phyloP scores from a whole-genome alignment of 164 flowering plant genomes.

The Berberis thunbergii region DNA sequence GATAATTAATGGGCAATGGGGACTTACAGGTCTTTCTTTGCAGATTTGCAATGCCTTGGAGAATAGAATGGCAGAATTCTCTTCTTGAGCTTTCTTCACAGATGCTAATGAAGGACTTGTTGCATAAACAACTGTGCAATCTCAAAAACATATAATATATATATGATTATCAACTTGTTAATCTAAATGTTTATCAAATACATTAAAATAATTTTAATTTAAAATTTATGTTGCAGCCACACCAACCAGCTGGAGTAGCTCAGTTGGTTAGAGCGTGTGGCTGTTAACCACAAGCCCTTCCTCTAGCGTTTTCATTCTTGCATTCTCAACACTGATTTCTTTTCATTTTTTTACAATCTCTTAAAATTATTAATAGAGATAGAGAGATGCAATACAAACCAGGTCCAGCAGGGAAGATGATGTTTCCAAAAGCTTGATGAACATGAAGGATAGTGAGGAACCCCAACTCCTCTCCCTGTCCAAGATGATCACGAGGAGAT shows the following conservation, averaged over 20 bases:
- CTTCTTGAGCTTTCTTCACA: conserved; percentile 27
- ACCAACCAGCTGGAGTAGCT: conserved; percentile 57
- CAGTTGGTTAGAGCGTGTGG: conserved; percentile 90
- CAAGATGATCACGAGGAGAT: not conserved
- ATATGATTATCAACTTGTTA: not conserved
- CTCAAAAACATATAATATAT: not conserved
- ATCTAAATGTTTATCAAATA: not conserved
- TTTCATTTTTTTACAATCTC: not conserved
- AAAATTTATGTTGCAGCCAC: not conserved
- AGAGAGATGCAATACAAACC: conserved; percentile 14
- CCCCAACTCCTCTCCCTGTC: not conserved
- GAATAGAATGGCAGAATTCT: conserved; percentile 22
- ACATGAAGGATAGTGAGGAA: conserved; percentile 36
- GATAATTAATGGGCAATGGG: too few species aligned
- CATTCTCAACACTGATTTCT: not conserved
- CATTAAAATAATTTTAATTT: not conserved
- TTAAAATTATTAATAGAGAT: not conserved
- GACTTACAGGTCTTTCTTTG: conserved; percentile 21
- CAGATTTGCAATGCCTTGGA: conserved; percentile 25
- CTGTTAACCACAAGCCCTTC: conserved; percentile 61
- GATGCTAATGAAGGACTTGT: conserved; percentile 22
- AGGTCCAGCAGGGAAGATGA: conserved; percentile 44
- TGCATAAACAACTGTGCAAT: conserved; percentile 20
- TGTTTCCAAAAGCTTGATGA: conserved; percentile 41
- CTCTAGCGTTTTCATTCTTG: not conserved